Base-by-base conservation (phyloP, 169 alveolate genomes). In the Cryptosporidium ryanae region DNA sequence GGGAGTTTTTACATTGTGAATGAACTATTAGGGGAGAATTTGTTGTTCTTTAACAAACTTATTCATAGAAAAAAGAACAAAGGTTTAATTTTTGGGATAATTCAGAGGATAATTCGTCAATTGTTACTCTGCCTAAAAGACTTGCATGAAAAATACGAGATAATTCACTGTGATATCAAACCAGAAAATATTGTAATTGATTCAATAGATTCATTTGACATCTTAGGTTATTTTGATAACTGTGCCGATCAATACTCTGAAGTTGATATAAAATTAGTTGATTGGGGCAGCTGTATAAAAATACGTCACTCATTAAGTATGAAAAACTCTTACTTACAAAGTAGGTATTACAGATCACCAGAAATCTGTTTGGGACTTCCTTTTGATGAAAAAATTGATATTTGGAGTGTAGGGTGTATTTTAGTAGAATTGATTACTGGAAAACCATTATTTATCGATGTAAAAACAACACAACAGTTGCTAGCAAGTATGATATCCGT, bases 91-190 rank as follows among this genome's bases (percentile, higher is more conserved):
- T 27, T 59, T 13, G 76, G 61, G 12, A 55, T 17, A 18, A 76
- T 76, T 55, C 87, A 57, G 44, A 76, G 65, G n/a, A 61, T 76
- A 44, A 76, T 76, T 43, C 27, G 27, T 27, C 87, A 76, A 59
- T 61, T 76, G n/a, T 76, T 76, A 44, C 2, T 18, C 34, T 76
- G 87, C 44, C 27, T 76, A 13, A 59, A 25, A 15, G 15, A 43
- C n/a, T 52, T 61, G 29, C 87, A 76, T 38, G 87, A 61, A 31
- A 54, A 91, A 23, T 90, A 93, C 1, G 90, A 92, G 50, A 81
- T 97, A 43, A 95, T 96, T 13, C 99, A 97, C 83, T 96, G 98
- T 65, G 99, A 97, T 90, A 91, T 97, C 65, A 97, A 97, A 81
- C 98, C 98, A n/a, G 98, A 96, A 89, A 97, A 97, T 91, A 96